Conservation (phyloP, 371 early-diverging fungal species). For the Lichtheimia ornata region DNA sequence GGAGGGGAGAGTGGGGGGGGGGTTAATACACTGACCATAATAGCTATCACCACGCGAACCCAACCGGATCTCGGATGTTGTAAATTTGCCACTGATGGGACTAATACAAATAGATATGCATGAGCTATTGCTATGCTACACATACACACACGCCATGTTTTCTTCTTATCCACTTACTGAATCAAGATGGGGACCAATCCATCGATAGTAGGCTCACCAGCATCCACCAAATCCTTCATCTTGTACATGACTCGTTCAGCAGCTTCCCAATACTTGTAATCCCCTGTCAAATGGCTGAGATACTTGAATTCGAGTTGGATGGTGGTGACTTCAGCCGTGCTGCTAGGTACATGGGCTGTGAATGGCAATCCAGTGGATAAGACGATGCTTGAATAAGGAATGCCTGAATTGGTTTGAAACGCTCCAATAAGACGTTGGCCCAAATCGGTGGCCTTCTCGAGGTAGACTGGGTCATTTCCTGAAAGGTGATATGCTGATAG, state of each 20-base stretch:
- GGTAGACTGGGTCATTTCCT: conserved; percentile 60
- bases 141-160: no score
- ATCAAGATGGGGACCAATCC: conserved; percentile 82
- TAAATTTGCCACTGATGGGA: conserved; percentile 44
- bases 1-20: no score
- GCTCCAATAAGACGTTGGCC: conserved; percentile 79
- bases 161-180: conserved; percentile 28
- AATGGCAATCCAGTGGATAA: conserved; percentile 42
- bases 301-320: conserved; percentile 90
- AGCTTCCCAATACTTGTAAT: conserved; percentile 68
- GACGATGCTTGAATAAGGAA: conserved; percentile 79
- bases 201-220: conserved; percentile 46
- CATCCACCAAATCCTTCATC: conserved; percentile 45
- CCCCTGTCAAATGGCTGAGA: conserved; percentile 74
- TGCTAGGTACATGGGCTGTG: conserved; percentile 50
- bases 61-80: conserved; percentile 58
- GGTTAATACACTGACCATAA: conserved; percentile 71
- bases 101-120: conserved; percentile 16
- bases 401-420: conserved; percentile 71
- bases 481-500: conserved; percentile 81
- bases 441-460: conserved; percentile 78
- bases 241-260: conserved; percentile 70
- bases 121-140: no score
- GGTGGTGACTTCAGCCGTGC: conserved; percentile 86
- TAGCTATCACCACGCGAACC: conserved; percentile 91